These are phyloP conservation scores for Plenodomus tracheiphilus DNA, from an alignment of 2,329 filamentous ascomycete genomes.

Conservation along the genomic window DNA sequence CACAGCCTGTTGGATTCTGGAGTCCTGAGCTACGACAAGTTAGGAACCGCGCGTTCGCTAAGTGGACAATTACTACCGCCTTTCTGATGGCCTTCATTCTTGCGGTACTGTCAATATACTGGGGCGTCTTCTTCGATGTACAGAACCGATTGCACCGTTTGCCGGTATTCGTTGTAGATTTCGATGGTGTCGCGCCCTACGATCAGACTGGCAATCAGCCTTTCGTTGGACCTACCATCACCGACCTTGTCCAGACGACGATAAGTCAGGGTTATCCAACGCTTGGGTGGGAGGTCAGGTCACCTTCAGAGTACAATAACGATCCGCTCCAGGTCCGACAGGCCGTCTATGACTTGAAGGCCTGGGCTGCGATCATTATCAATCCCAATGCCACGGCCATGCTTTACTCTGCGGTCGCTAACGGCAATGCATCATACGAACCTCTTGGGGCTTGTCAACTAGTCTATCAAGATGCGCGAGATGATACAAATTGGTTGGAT, in stretches of 20 bases:
- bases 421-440: slow-evolving; percentile 62
- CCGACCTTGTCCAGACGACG: slow-evolving; percentile 51
- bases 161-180: slow-evolving; percentile 63
- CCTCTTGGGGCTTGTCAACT: slow-evolving; percentile 62
- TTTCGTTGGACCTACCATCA: slow-evolving; percentile 61
- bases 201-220: slow-evolving; percentile 47
- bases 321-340: slow-evolving; percentile 61
- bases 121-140: slow-evolving; percentile 60
- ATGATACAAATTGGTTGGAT: slow-evolving; percentile 57
- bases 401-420: slow-evolving; percentile 58
- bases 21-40: slow-evolving; percentile 46
- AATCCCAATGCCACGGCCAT: slow-evolving; percentile 65
- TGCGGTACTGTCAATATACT: slow-evolving; percentile 62
- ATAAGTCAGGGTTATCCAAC: slow-evolving; percentile 43
- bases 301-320: slow-evolving; percentile 57
- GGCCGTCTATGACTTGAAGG: slow-evolving; percentile 61
- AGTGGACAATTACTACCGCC: slow-evolving; percentile 51
- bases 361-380: slow-evolving; percentile 65
- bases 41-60: slow-evolving; percentile 44
- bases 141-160: slow-evolving; percentile 51
- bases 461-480: slow-evolving; percentile 59
- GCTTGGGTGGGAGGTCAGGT: slow-evolving; percentile 56
- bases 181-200: slow-evolving; percentile 62
- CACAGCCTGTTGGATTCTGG: slow-evolving; percentile 52
- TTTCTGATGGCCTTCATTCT: slow-evolving; percentile 62